These are phyloP conservation scores for Botryotinia globosa DNA, from an alignment of 2,329 filamentous ascomycete species.

Conservation along the genomic window DNA sequence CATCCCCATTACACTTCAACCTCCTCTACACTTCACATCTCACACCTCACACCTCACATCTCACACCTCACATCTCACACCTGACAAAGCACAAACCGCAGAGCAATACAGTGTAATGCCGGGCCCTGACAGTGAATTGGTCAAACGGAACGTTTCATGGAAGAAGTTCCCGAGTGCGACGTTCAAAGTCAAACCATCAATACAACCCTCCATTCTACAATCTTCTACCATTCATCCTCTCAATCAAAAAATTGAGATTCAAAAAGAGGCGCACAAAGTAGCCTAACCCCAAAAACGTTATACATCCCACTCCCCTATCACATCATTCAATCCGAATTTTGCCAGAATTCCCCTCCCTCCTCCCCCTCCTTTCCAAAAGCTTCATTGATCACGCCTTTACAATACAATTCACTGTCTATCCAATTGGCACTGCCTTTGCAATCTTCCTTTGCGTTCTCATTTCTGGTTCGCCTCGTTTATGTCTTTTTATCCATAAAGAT, in stretches of 20 bases:
- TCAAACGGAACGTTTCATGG: conserved; percentile 20
- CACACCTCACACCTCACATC: neutral
- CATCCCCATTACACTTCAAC: neutral
- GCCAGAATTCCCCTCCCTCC: neutral
- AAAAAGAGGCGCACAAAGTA: conserved; percentile 1
- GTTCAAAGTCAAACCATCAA: conserved; percentile 9
- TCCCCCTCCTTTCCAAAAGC: neutral
- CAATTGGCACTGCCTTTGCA: conserved; percentile 13
- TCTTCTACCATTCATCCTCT: neutral
- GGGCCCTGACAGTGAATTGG: conserved; percentile 19
- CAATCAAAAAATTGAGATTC: conserved; percentile 10
- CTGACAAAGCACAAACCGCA: neutral
- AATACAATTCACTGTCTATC: neutral
- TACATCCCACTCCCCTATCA: neutral
- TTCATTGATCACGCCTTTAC: neutral
- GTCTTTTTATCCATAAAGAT: conserved; percentile 18
- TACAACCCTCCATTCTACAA: neutral
- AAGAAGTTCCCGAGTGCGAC: conserved; percentile 19
- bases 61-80: neutral
- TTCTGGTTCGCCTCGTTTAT: conserved; percentile 5
- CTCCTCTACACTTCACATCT: neutral
- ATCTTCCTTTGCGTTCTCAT: conserved; percentile 7
- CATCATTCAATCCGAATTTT: neutral
- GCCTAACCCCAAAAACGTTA: conserved; percentile 14
- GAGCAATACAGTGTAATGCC: conserved; percentile 19